Evolutionary conservation across 345 rosid genomes (phyloP).

Genomic region (Passiflora organensis): DNA sequence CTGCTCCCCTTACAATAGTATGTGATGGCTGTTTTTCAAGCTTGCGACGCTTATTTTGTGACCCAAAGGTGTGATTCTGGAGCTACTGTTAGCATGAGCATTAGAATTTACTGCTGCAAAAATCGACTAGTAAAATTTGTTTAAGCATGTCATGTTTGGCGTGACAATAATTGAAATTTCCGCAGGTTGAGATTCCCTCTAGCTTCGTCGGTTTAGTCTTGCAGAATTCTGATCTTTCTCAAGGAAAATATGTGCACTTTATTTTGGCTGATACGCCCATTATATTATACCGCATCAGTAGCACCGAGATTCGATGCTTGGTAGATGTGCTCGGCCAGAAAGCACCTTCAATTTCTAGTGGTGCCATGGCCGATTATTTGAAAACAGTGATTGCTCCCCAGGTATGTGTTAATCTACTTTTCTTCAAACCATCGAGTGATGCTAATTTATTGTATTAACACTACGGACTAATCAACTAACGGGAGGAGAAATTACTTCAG

Average conservation of each 20-base stretch:
- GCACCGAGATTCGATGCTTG: neutral
- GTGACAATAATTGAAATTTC: no score
- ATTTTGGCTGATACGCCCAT: neutral
- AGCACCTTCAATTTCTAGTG: conserved; percentile 3
- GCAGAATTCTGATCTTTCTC: neutral
- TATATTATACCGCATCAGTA: neutral
- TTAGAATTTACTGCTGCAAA: no score
- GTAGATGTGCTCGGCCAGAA: conserved; percentile 1
- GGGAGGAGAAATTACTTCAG: conserved; percentile 22
- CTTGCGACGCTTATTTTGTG: conserved; percentile 69
- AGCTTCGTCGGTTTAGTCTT: neutral
- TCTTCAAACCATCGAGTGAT: no score
- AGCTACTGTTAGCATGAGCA: no score
- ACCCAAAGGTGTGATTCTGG: conserved; percentile 44
- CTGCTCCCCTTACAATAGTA: conserved; percentile 67
- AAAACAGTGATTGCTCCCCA: neutral
- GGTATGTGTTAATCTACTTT: neutral
- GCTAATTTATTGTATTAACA: neutral
- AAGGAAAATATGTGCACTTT: neutral
- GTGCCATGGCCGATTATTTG: conserved; percentile 1
- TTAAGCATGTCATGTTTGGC: no score
- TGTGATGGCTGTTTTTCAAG: conserved; percentile 84
- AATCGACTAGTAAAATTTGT: no score
- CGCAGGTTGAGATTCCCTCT: no score
- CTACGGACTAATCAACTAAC: neutral